Conservation (phyloP, 2,329 filamentous ascomycete genomes). For the Coleophoma eucalyptorum region DNA sequence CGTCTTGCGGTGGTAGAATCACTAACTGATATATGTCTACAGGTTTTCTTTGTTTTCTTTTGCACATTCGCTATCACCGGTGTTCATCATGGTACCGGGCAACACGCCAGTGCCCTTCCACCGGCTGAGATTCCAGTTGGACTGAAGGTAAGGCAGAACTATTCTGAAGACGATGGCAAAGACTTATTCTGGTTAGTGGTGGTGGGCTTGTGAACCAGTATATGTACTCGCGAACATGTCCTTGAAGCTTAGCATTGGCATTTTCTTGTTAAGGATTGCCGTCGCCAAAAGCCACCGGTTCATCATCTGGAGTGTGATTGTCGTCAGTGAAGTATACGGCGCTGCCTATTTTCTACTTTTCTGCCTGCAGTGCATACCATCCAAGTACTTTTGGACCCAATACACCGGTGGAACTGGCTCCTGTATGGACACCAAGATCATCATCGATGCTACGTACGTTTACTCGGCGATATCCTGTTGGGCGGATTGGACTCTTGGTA, state of each 20-base stretch:
- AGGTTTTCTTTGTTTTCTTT: constrained; percentile 9
- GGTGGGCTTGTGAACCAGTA: constrained; percentile 33
- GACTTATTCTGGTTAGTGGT: constrained; percentile 14
- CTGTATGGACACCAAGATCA: constrained; percentile 27
- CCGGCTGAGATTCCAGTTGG: constrained; percentile 1
- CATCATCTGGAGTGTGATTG: constrained; percentile 29
- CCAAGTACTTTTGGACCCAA: constrained; percentile 34
- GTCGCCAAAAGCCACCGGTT: constrained; percentile 24
- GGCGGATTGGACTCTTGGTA: constrained; percentile 36
- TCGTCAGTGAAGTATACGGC: constrained; percentile 28
- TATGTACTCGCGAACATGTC: constrained; percentile 36
- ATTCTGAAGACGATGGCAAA: not conserved
- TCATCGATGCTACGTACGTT: constrained; percentile 30
- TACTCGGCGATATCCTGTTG: constrained; percentile 35
- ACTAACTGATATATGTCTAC: not conserved
- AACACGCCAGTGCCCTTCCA: constrained; percentile 4
- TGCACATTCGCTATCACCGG: constrained; percentile 5
- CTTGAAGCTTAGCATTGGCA: constrained; percentile 34
- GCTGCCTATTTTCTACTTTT: constrained; percentile 33
- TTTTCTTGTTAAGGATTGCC: constrained; percentile 35
- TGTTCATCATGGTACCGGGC: constrained; percentile 9
- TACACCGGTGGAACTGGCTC: constrained; percentile 26
- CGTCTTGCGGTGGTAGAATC: not conserved
- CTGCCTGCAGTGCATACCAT: constrained; percentile 33
- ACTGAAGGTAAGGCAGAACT: constrained; percentile 5